Percentiles rank a stretch among this genome's conserved stretches.
Conservation (phyloP, 2,329 filamentous ascomycete species). For the Trichoderma breve region DNA sequence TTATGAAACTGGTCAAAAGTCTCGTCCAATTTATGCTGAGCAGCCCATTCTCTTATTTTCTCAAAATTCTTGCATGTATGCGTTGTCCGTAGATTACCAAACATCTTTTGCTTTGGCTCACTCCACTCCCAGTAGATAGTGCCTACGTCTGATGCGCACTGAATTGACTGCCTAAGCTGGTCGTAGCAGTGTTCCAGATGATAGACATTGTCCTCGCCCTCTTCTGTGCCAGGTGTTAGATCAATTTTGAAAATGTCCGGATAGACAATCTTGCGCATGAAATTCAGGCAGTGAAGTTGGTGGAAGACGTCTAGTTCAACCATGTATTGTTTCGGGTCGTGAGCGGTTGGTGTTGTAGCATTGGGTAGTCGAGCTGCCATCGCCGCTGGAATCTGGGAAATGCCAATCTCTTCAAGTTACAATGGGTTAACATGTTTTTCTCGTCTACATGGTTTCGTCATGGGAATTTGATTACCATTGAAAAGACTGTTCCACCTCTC, state of each 20-base stretch:
- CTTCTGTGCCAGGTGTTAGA: conserved; percentile 47
- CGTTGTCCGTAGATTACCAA: conserved; percentile 52
- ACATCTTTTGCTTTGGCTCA: conserved; percentile 45
- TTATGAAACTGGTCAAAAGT: conserved; percentile 21
- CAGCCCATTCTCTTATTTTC: conserved; percentile 48
- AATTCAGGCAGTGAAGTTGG: conserved; percentile 50
- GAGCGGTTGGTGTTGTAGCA: conserved; percentile 52
- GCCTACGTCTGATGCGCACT: conserved; percentile 53
- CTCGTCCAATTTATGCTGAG: conserved; percentile 28
- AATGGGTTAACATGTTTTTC: not conserved
- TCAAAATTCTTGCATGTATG: conserved; percentile 56
- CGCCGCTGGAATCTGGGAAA: conserved; percentile 55
- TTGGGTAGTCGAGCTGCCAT: conserved; percentile 53
- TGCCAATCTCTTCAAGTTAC: conserved; percentile 43
- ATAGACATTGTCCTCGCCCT: conserved; percentile 33
- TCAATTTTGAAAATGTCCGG: conserved; percentile 44
- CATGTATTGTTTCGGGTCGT: conserved; percentile 53
- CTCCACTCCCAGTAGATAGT: conserved; percentile 53
- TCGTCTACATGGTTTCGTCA: not conserved
- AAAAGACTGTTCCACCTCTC: conserved; percentile 54
- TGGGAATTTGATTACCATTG: conserved; percentile 8
- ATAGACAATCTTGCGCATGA: conserved; percentile 47
- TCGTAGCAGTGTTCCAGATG: conserved; percentile 52
- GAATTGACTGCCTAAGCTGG: conserved; percentile 51
- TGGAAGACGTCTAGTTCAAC: conserved; percentile 51